These are phyloP conservation scores for Cytospora schulzeri DNA, from an alignment of 2,329 filamentous ascomycete genomes.

Conservation along the genomic window DNA sequence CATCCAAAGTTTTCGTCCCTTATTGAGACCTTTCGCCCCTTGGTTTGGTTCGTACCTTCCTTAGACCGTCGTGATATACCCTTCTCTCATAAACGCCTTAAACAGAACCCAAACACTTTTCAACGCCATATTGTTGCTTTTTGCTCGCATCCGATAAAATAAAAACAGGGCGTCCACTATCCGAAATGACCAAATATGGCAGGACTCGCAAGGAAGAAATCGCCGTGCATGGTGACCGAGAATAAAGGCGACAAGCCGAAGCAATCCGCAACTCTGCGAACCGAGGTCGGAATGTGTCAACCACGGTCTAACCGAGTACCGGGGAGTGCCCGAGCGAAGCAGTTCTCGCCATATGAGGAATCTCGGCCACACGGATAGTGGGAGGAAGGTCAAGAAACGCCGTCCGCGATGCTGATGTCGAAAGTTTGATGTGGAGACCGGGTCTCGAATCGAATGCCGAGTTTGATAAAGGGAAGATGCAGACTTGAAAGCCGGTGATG, in stretches of 20 bases:
- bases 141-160: constrained; percentile 7
- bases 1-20: background rate
- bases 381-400: constrained; percentile 9
- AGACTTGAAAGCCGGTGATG: constrained; percentile 5
- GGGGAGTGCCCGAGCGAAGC: background rate
- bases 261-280: constrained; percentile 11
- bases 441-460: constrained; percentile 18
- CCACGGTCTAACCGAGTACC: background rate
- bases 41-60: background rate
- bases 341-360: constrained; percentile 7
- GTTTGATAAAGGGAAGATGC: constrained; percentile 3
- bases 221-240: background rate
- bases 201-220: background rate
- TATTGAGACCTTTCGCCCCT: background rate
- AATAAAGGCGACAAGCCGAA: background rate
- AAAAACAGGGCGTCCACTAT: background rate
- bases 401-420: constrained; percentile 20
- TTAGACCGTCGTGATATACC: constrained; percentile 17
- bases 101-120: constrained; percentile 10
- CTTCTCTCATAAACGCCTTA: constrained; percentile 23
- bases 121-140: constrained; percentile 13
- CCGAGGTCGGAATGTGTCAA: constrained; percentile 2
- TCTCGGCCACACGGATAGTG: background rate
- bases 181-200: background rate
- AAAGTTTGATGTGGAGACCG: constrained; percentile 4